phyloP scores from a whole-genome alignment of 75 land plant species.

The Cryptomeria japonica region DNA sequence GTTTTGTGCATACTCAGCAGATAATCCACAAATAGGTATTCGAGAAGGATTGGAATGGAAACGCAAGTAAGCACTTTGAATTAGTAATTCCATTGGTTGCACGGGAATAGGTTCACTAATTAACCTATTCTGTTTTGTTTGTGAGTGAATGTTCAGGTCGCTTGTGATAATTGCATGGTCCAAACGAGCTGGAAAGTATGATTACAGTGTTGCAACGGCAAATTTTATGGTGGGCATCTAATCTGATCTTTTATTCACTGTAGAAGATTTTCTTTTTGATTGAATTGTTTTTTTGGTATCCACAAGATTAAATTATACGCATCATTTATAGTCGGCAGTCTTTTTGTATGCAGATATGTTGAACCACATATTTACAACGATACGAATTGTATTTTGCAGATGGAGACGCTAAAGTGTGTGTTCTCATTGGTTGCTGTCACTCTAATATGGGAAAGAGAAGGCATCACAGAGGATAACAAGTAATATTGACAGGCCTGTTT shows the following conservation, averaged over 20 bases:
- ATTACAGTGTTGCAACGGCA: conserved; percentile 87
- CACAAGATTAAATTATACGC: neutral
- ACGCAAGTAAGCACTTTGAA: conserved; percentile 42
- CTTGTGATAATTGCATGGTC: conserved; percentile 83
- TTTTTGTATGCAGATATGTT: neutral
- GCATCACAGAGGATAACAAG: conserved; percentile 89
- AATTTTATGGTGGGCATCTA: conserved; percentile 63
- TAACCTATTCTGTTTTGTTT: neutral
- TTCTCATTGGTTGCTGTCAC: conserved; percentile 67
- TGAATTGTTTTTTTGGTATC: neutral
- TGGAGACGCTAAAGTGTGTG: conserved; percentile 80
- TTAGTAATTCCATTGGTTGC: neutral
- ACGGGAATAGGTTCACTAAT: neutral
- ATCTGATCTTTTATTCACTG: neutral
- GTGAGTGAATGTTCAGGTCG: conserved; percentile 42
- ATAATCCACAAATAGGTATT: conserved; percentile 10
- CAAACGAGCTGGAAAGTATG: conserved; percentile 78
- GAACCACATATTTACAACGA: neutral
- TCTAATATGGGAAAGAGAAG: conserved; percentile 69
- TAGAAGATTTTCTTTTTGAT: neutral
- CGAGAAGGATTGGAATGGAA: conserved; percentile 42
- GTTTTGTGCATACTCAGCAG: conserved; percentile 7
- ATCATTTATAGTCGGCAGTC: neutral
- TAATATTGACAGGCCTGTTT: conserved; percentile 24
- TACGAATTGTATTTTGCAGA: conserved; percentile 26